Conservation (phyloP, 495 filamentous ascomycete genomes). For the Neurospora sp. region DNA sequence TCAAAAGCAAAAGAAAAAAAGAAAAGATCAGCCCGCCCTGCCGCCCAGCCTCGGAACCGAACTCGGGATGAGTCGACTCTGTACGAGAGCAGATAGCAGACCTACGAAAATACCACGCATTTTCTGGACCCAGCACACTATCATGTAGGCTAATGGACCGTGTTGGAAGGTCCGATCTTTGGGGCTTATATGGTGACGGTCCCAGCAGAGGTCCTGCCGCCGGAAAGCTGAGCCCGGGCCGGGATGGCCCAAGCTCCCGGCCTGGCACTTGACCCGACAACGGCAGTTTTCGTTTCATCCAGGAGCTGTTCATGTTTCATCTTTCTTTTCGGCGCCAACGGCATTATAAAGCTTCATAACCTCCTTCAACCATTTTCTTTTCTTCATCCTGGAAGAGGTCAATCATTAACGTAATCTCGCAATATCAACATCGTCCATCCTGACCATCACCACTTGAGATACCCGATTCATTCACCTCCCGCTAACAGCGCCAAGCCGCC, state of each 20-base stretch:
- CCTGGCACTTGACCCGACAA: background rate
- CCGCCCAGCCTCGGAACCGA: background rate
- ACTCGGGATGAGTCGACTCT: background rate
- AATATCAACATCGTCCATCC: background rate
- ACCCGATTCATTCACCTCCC: background rate
- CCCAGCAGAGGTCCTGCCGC: background rate
- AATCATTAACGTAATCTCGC: background rate
- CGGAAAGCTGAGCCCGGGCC: background rate
- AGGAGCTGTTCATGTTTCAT: background rate
- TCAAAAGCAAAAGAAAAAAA: background rate
- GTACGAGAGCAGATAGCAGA: background rate
- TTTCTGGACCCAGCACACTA: background rate
- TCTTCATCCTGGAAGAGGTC: background rate
- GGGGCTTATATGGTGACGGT: background rate
- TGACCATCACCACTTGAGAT: background rate
- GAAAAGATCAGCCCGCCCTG: too few relatives aligned
- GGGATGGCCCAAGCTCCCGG: background rate
- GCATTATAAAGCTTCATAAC: background rate
- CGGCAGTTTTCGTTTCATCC: background rate
- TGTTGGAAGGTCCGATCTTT: background rate
- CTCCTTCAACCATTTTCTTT: too few relatives aligned
- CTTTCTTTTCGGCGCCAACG: background rate
- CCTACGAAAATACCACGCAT: background rate
- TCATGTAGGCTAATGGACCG: background rate
- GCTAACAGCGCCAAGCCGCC: background rate